These are phyloP conservation scores for Suillus clintonianus DNA, from an alignment of 768 basidiomycete species.

Conservation along the genomic window DNA sequence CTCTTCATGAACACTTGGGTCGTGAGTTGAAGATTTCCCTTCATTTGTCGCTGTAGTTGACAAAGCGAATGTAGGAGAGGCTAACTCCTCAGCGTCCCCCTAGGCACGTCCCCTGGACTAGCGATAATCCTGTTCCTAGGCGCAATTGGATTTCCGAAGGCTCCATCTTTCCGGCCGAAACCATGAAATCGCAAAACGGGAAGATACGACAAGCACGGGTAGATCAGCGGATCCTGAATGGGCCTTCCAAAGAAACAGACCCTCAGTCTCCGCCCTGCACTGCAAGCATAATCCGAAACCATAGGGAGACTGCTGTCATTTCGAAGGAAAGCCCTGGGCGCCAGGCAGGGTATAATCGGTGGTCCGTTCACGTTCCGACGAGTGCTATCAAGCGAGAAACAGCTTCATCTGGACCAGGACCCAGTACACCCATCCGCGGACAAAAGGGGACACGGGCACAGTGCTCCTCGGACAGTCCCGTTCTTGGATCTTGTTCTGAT, in stretches of 20 bases:
- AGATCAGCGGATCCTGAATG: not conserved
- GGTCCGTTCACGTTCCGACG: not conserved
- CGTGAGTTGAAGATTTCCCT: conserved; percentile 23
- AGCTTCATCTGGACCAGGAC: not conserved
- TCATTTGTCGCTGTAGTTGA: conserved; percentile 8
- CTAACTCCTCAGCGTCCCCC: conserved; percentile 23
- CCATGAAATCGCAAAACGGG: conserved; percentile 5
- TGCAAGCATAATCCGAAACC: not conserved
- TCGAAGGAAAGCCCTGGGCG: not conserved
- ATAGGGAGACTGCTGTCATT: not conserved
- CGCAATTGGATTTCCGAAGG: conserved; percentile 33
- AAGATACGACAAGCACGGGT: conserved; percentile 7
- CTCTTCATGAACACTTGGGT: conserved; percentile 36
- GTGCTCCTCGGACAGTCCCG: not conserved
- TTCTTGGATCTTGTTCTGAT: not conserved
- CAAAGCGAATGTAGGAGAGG: conserved; percentile 16
- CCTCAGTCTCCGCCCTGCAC: not conserved
- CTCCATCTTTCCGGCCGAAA: conserved; percentile 26
- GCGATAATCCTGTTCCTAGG: conserved; percentile 18
- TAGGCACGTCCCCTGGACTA: conserved; percentile 31
- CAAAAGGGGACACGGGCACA: not conserved
- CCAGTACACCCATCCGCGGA: not conserved
- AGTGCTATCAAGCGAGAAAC: not conserved
- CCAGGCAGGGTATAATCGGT: not conserved
- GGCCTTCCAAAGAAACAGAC: not conserved